These are phyloP conservation scores for Aspergillus neoniger DNA, from an alignment of 2,329 filamentous ascomycete genomes.

Conservation along the genomic window DNA sequence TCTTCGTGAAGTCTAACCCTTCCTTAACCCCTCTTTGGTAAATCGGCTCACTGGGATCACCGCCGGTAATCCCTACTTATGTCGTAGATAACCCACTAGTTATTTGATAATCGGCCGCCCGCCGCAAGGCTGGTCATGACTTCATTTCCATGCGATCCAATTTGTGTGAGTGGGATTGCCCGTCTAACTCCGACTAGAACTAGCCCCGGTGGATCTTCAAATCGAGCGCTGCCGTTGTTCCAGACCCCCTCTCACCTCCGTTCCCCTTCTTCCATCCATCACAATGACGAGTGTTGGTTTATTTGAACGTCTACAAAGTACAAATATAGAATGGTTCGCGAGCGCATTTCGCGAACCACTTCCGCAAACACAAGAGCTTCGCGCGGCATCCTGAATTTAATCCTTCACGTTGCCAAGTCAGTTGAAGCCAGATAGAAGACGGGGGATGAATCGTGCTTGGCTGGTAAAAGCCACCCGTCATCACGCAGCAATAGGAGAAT, in stretches of 20 bases:
- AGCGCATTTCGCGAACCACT: not conserved
- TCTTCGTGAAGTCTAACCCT: not conserved
- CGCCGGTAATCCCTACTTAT: not conserved
- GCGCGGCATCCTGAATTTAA: no score
- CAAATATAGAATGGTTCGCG: not conserved
- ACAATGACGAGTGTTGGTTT: conserved; percentile 10
- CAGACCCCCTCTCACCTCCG: conserved; percentile 12
- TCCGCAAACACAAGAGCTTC: not conserved
- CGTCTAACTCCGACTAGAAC: conserved; percentile 3
- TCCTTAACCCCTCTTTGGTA: conserved; percentile 1
- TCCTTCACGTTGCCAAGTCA: conserved; percentile 2
- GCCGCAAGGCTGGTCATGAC: not conserved
- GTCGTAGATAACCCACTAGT: conserved; percentile 1
- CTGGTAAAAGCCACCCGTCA: conserved; percentile 17
- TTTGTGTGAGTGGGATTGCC: conserved; percentile 1
- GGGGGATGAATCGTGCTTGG: conserved; percentile 13
- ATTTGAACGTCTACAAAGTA: not conserved
- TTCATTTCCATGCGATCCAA: not conserved
- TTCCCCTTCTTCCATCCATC: conserved; percentile 2
- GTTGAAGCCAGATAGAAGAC: not conserved
- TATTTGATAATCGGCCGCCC: conserved; percentile 9
- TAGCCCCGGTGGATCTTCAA: conserved; percentile 16
- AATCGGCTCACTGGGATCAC: not conserved
- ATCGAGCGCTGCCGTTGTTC: conserved; percentile 19
- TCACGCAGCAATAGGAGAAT: conserved; percentile 22